Evolutionary conservation across 352 stramenopile genomes (phyloP), one percentile per base, ranked within the genome.

Genomic region (Peronospora belbahrii): DNA sequence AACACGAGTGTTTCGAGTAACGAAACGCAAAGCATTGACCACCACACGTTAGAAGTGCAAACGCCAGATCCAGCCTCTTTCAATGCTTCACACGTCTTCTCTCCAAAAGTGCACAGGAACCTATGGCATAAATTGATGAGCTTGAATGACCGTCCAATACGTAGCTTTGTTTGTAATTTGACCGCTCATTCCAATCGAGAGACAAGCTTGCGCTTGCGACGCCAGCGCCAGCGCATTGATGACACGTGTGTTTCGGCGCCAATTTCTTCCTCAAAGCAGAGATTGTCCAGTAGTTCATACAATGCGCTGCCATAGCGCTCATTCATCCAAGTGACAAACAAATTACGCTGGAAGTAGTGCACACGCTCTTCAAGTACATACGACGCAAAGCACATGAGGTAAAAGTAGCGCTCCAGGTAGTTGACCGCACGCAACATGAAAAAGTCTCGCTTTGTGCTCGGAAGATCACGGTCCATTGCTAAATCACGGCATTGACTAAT

Each of bases 321-420:
- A 43, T 80, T 88, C 82, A 94, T 94, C 82, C 82, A 94, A 33
- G 56, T 67, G 18, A 88, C 78, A 54, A 94, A 91, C 6, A 87
- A 58, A 28, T 36, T 66, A 14, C 52, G 61, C 9, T 72, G 53
- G 48, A 90, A 94, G 10, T 66, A 58, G 15, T 69, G 39, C 2
- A 25, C 38, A 17, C 72, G 66, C 42, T 94, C 70, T 24, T 94
- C 82, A 0, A 91, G 56, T 22, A 94, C 40, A 36, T 94, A 95
- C 43, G 83, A 86, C 10, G 80, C 82, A 20, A 95, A 95, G 61
- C 80, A 92, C 32, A 95, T 69, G 17, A 95, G 70, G 51, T 95
- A 92, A 38, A 94, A 94, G 59, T 93, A 95, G 13, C 84, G 65
- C 46, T 92, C 80, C 6, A 94, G 65, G 59, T 95, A 95, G 52